Base-by-base conservation (phyloP, 495 filamentous ascomycete genomes). In the Haplographium delicatum region DNA sequence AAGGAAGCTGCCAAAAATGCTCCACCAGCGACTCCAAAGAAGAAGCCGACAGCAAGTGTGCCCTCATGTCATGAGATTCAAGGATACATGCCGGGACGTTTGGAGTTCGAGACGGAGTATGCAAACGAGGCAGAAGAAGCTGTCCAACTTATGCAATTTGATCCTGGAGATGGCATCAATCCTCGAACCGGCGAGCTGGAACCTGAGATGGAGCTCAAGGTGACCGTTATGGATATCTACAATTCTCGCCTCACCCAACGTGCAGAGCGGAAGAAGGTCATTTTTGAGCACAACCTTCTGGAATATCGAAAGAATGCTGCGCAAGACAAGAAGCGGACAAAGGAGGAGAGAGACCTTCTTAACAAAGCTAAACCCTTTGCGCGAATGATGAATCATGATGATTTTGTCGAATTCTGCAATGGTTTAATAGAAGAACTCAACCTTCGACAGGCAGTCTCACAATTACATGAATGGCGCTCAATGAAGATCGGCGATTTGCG, bases 211-310 rank as follows among this genome's bases (percentile, higher is more conserved):
- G 91, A 96, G 53, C 74, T 99, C 51, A 99, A 99, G 73, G 81
- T 96, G 72, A 95, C 90, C 0, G 89, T 99, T 2, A 96, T 99
- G 77, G 90, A 96, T 55, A 96, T 99, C 47, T 99, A 99, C 69
- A 97, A 97, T 62, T 84, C 87, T 22, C 85, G 91, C 13, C 72
- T 99, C 20, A 95, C 89, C 5, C 84, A 88, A 34, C 82, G 93
- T 26, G 91, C 86, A n/a, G 91, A 97, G 60, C 79, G 93, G 34
- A 99, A 99, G 66, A 94, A 91, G 68, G 83, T 96, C 18, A 87
- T 99, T 35, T 96, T 97, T 64, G 89, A 97, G 61, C 93, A 99
- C 63, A 83, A 83, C 47, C 71, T 99, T 22, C 73, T 99, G 1
- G 90, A 99, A 42, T 97, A 97, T 62, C 71, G 87, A 43, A 91